These are phyloP conservation scores for Cordyceps pruinosa DNA, from an alignment of 2,329 filamentous ascomycete species.

Conservation along the genomic window DNA sequence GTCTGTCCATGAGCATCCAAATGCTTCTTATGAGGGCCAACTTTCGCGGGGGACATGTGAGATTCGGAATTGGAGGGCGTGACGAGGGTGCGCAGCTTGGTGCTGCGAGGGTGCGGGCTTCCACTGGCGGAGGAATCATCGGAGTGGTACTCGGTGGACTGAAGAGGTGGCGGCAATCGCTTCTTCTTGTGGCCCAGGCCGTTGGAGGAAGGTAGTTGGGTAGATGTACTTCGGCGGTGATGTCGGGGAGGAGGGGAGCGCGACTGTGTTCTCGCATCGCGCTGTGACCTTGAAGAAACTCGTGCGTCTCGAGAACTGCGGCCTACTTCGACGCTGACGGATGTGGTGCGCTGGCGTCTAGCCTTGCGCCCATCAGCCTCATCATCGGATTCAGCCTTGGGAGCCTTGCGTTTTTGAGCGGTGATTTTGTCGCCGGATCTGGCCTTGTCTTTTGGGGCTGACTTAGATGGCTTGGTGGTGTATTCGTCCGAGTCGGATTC, in stretches of 20 bases:
- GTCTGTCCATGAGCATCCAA: slow-evolving; percentile 91
- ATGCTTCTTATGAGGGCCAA: slow-evolving; percentile 72
- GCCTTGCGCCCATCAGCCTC: slow-evolving; percentile 48
- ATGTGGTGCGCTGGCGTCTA: slow-evolving; percentile 46
- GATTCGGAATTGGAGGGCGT: slow-evolving; percentile 52
- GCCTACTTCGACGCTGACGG: slow-evolving; percentile 31
- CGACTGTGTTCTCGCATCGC: slow-evolving; percentile 38
- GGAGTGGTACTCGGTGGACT: slow-evolving; percentile 58
- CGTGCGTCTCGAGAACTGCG: slow-evolving; percentile 29
- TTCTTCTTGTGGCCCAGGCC: slow-evolving; percentile 55
- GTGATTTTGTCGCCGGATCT: slow-evolving; percentile 41
- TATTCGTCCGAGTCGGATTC: slow-evolving; percentile 51
- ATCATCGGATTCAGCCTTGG: slow-evolving; percentile 50
- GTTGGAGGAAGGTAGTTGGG: slow-evolving; percentile 51
- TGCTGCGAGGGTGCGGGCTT: slow-evolving; percentile 52
- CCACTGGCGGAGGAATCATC: slow-evolving; percentile 59
- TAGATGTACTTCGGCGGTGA: slow-evolving; percentile 59
- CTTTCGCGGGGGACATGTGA: slow-evolving; percentile 59
- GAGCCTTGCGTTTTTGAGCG: slow-evolving; percentile 46
- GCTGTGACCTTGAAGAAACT: slow-evolving; percentile 25
- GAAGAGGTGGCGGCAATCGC: slow-evolving; percentile 53
- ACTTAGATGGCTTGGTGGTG: slow-evolving; percentile 36
- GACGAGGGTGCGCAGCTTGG: slow-evolving; percentile 49
- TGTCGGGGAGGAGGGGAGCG: slow-evolving; percentile 51
- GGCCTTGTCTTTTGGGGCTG: slow-evolving; percentile 35